phyloP scores from a whole-genome alignment of 805 yeast genomes.

The Nakazawaea laoshanensis region DNA sequence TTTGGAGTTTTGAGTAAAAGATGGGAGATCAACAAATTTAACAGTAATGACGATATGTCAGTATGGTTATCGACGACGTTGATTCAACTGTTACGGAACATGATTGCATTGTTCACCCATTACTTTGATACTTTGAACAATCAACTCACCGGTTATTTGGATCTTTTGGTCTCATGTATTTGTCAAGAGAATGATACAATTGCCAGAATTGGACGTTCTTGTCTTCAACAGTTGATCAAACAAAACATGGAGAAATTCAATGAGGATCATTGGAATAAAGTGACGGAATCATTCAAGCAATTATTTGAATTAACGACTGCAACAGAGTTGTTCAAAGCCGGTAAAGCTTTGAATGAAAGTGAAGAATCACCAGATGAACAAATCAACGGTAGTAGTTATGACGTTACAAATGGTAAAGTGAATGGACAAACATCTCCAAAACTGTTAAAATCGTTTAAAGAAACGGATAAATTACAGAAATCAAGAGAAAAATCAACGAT shows the following conservation, averaged over 20 bases:
- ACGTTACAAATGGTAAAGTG: slow-evolving; percentile 25
- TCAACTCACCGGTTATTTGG: slow-evolving; percentile 72
- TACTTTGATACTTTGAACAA: slow-evolving; percentile 71
- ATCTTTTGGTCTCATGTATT: slow-evolving; percentile 74
- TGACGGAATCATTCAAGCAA: slow-evolving; percentile 55
- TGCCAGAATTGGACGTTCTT: slow-evolving; percentile 87
- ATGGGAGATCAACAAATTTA: slow-evolving; percentile 63
- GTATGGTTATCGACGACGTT: slow-evolving; percentile 96
- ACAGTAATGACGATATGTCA: slow-evolving; percentile 74
- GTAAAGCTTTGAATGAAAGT: slow-evolving; percentile 30
- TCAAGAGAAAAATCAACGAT: slow-evolving; percentile 60
- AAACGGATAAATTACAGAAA: slow-evolving; percentile 32
- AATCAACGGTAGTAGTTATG: slow-evolving; percentile 24
- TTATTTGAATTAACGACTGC: slow-evolving; percentile 84
- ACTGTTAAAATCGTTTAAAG: slow-evolving; percentile 12
- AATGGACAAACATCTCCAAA: slow-evolving; percentile 12
- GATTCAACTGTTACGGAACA: slow-evolving; percentile 87
- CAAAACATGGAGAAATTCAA: slow-evolving; percentile 63
- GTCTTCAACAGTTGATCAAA: slow-evolving; percentile 72
- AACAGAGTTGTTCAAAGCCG: slow-evolving; percentile 63
- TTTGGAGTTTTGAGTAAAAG: slow-evolving; percentile 71
- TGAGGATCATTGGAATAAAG: slow-evolving; percentile 64
- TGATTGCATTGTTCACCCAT: slow-evolving; percentile 75
- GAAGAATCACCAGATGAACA: slow-evolving; percentile 8
- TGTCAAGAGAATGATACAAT: slow-evolving; percentile 97